Evolutionary conservation across 345 rosid species (phyloP).

Genomic region (Corchorus olitorius): DNA sequence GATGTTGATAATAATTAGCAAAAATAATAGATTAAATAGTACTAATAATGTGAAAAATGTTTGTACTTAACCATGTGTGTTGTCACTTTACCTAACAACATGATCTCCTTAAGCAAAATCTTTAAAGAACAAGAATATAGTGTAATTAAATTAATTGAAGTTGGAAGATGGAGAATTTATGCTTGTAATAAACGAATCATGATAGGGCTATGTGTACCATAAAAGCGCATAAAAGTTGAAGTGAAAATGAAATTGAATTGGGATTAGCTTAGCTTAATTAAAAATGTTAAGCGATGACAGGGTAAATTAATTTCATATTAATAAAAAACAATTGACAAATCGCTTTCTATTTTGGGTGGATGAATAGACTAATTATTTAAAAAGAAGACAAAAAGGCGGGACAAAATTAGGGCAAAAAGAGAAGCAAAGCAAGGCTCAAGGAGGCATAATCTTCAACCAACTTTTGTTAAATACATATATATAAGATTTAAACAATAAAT

Average conservation of each 20-base stretch:
- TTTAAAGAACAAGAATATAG: neutral
- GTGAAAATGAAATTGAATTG: neutral
- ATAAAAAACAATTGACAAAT: neutral
- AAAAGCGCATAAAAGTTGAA: neutral
- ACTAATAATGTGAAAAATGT: neutral
- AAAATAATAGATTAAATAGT: no score
- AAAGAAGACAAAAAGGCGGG: no score
- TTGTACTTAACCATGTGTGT: neutral
- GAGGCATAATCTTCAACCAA: no score
- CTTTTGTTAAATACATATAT: no score
- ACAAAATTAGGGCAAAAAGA: no score
- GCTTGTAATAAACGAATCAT: neutral
- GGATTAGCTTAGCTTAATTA: no score
- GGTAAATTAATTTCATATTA: neutral
- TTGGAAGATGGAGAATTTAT: neutral
- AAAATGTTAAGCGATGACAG: neutral
- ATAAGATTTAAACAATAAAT: no score
- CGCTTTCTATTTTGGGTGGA: no score
- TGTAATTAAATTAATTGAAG: neutral
- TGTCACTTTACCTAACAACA: conserved; percentile 12
- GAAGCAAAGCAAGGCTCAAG: no score
- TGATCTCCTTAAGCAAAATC: conserved; percentile 3
- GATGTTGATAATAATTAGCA: no score
- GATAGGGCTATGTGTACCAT: neutral
- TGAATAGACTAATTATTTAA: no score